A percentile compares a stretch with the other conserved stretches of the same genome.
Conservation (phyloP, 179 eudicot genomes). For the Spinacia oleracea region DNA sequence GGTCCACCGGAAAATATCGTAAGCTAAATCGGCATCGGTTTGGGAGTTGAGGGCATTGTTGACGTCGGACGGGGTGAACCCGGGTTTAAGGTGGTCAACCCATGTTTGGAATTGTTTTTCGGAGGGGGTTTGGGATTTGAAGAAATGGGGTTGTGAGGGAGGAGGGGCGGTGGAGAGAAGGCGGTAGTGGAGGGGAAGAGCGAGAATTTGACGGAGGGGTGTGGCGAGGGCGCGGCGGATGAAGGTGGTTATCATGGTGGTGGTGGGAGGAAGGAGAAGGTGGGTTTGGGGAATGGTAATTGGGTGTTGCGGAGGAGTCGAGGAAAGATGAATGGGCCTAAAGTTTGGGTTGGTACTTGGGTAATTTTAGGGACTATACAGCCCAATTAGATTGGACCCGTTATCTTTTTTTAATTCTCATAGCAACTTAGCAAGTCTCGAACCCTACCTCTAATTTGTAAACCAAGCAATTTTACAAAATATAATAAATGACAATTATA, state of each 20-base stretch:
- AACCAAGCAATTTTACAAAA: too few species aligned
- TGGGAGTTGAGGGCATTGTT: slow-evolving; percentile 58
- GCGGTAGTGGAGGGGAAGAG: slow-evolving; percentile 34
- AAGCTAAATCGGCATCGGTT: slow-evolving; percentile 78
- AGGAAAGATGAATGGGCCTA: background rate
- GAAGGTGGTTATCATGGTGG: slow-evolving; percentile 30
- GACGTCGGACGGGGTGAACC: slow-evolving; percentile 73
- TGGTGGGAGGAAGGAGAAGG: background rate
- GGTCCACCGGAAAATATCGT: slow-evolving; percentile 91
- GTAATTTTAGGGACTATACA: too few species aligned
- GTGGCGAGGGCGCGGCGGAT: slow-evolving; percentile 32
- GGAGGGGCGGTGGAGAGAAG: slow-evolving; percentile 22
- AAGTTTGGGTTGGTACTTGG: background rate
- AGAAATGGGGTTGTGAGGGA: slow-evolving; percentile 28
- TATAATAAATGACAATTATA: too few species aligned
- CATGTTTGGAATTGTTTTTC: slow-evolving; percentile 76
- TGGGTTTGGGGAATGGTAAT: background rate
- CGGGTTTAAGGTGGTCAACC: slow-evolving; percentile 66
- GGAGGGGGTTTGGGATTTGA: slow-evolving; percentile 55
- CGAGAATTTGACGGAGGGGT: slow-evolving; percentile 21
- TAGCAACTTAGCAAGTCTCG: too few species aligned
- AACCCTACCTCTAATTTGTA: too few species aligned
- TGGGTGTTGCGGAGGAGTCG: background rate
- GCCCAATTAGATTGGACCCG: too few species aligned
- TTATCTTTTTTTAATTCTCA: background rate